These are phyloP conservation scores for Penicillium steckii DNA, from an alignment of 495 filamentous ascomycete genomes.

Conservation along the genomic window DNA sequence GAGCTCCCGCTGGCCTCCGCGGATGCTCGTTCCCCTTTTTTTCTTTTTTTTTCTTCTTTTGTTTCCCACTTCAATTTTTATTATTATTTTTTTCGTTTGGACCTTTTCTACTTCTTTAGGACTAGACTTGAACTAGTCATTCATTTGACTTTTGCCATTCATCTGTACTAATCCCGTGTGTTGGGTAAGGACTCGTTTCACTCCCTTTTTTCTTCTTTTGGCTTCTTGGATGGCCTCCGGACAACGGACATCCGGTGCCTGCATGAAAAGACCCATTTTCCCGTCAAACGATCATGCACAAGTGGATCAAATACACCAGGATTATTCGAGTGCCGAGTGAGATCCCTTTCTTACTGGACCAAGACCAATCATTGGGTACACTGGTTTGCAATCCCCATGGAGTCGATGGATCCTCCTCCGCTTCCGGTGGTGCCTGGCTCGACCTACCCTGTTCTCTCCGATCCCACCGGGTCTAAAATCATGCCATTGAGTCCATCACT, in stretches of 20 bases:
- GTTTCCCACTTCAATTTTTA: too few relatives aligned
- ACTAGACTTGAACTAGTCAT: not conserved
- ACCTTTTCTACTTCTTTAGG: not conserved
- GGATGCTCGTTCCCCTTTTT: conserved; percentile 4
- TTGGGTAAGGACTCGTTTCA: not conserved
- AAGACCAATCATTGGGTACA: not conserved
- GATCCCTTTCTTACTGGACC: not conserved
- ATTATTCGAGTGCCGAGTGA: not conserved
- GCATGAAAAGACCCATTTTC: not conserved
- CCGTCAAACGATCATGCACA: not conserved
- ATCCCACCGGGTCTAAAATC: not conserved
- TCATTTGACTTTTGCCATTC: not conserved
- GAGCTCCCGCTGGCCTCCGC: conserved; percentile 16
- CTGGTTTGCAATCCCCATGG: not conserved
- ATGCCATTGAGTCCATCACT: too few relatives aligned
- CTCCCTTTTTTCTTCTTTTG: not conserved
- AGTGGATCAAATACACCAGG: not conserved
- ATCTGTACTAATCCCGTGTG: not conserved
- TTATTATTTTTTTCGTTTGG: not conserved
- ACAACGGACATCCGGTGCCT: conserved; percentile 12
- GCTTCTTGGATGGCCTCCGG: conserved; percentile 3
- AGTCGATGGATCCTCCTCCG: not conserved
- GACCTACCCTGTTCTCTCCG: not conserved
- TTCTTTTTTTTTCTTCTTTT: not conserved
- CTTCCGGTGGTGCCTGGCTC: not conserved